Evolutionary conservation across 2,329 filamentous ascomycete species (phyloP), one percentile per base, ranked within the genome.

Genomic region (Cladophialophora yegresii): DNA sequence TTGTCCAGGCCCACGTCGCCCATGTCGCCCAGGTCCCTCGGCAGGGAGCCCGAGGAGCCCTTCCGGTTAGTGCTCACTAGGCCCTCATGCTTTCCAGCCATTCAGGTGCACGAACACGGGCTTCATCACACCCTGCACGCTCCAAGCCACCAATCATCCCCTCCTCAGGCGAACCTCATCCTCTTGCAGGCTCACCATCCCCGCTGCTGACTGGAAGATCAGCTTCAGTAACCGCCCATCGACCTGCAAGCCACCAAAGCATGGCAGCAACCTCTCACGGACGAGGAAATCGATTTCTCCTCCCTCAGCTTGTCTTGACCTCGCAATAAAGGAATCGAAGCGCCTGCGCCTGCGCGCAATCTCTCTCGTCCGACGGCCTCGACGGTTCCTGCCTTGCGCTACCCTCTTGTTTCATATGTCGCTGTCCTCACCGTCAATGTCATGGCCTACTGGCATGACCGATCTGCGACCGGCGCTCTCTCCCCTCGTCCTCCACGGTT

Each of bases 401-500:
- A 54, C 50, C 23, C 57, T 47, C 36, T 49, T 55, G 66, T 66
- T 66, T 66, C 66, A 66, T 68, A 66, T 68, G 66, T 66, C 64
- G 66, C 66, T 58, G 66, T 50, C 58, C 56, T 68, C 64, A 49
- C 61, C 61, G 63, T 68, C 62, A 53, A 43, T 65, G 64, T 64
- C 66, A 68, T 68, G 66, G 66, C 66, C 58, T 56, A 50, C 61
- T 64, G 66, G 66, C 66, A 66, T 68, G 66, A 68, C 66, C 66
- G 64, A 40, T 51, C 43, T 66, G 66, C 64, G 66, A 68, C 66
- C 63, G 64, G 63, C 28, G 40, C 66, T 32, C 40, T 20, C 40
- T 20, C 58, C 62, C 53, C 58, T 45, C 58, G 12, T 54, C 10
- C 45, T 47, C 51, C 20, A 23, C 26, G 47, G 5, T 28, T 12